Evolutionary conservation across 306 rosid genomes (phyloP), one percentile per base, ranked within the genome.

Genomic region (Vicia faba): DNA sequence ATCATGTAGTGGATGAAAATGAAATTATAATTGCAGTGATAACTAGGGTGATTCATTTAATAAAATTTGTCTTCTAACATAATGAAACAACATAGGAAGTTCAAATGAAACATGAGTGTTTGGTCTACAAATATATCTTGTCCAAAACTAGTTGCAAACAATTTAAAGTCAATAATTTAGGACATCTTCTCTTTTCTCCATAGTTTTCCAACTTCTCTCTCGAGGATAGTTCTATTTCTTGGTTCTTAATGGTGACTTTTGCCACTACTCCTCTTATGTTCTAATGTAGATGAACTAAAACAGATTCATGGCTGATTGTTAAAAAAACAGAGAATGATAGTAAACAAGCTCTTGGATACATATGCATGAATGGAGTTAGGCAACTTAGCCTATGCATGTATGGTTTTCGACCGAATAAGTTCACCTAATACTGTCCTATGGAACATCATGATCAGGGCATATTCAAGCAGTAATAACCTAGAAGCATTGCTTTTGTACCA

Each of bases 381-480:
- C 2, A 68, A 81, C 73, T 70, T 84, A 15, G 68, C 14, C 25
- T 76, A 82, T 69, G 87, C 89, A 12, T 85, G 63, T 25, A 76
- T 20, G 85, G 29, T 86, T 44, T 86, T 86, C 41, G 79, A 86
- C 72, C 68, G 80, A 74, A 82, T 82, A 77, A 72, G 38, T 39
- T 76, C 72, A 28, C 88, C 89, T 19, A 77, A 78, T 66, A 86
- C 86, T 69, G 69, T 77, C 81, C 77, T 73, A 83, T 86, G 87
- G 89, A 86, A 86, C 79, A 68, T 77, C 66, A 84, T 86, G 78
- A 81, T 89, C 18, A 79, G 85, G 75, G 90, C 85, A 16, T 82
- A 79, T 68, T 81, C 86, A 23, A 74, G 80, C 70, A 74, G 79
- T 54, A 67, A 78, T 20, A 69, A 79, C 62, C 89, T 86, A 50